Percentiles rank a stretch among this genome's conserved stretches.
Conservation (phyloP, 2,329 filamentous ascomycete species). For the Sphaerulina populicola region DNA sequence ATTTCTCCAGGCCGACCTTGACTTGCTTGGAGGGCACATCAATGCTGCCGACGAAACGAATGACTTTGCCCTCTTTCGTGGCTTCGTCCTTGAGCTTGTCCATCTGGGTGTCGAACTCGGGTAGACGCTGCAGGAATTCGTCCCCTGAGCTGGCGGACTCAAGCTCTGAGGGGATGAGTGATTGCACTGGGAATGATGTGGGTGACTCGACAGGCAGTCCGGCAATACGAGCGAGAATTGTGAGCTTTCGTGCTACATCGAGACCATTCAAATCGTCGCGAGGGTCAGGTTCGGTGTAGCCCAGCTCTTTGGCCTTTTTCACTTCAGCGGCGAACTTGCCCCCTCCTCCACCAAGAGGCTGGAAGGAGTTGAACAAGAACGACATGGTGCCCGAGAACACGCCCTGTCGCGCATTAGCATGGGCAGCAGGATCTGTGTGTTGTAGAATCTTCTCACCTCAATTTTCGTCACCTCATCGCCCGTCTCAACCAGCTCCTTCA, state of each 20-base stretch:
- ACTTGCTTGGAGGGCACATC: constrained; percentile 73
- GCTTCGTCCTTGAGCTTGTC: constrained; percentile 78
- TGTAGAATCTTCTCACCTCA: constrained; percentile 42
- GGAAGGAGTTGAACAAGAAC: constrained; percentile 96
- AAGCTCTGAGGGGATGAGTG: constrained; percentile 79
- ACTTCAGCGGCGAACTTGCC: constrained; percentile 89
- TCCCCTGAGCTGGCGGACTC: constrained; percentile 68
- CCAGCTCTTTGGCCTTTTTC: constrained; percentile 80
- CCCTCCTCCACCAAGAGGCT: constrained; percentile 64
- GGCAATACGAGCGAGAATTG: constrained; percentile 79
- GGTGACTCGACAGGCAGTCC: constrained; percentile 75
- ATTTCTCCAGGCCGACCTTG: constrained; percentile 83
- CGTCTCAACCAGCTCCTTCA: constrained; percentile 89
- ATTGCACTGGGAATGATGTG: constrained; percentile 86
- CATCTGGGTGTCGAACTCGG: constrained; percentile 82
- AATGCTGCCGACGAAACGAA: constrained; percentile 88
- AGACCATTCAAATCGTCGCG: constrained; percentile 79
- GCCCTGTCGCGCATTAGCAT: constrained; percentile 39
- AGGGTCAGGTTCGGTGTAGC: constrained; percentile 85
- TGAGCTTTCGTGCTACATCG: constrained; percentile 91
- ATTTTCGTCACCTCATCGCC: constrained; percentile 87
- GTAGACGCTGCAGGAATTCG: constrained; percentile 74
- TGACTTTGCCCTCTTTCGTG: constrained; percentile 78
- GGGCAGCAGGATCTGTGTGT: no score
- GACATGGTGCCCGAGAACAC: constrained; percentile 97